These are phyloP conservation scores for Escallonia herrerae DNA, from an alignment of 129 eudicot genomes.

Conservation along the genomic window DNA sequence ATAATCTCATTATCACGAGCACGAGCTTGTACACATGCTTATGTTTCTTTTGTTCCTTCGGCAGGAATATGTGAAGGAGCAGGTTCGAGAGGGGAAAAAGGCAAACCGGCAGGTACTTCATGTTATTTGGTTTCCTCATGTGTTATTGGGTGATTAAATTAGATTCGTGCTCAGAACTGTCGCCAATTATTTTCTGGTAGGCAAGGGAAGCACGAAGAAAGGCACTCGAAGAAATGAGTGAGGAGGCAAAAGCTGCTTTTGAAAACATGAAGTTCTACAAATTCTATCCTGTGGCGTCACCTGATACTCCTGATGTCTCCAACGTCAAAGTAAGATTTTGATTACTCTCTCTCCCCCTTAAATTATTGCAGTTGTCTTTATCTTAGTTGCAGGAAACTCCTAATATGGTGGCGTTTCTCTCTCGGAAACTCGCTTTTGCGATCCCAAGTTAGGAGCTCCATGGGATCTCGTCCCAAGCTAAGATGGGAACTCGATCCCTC, in stretches of 20 bases:
- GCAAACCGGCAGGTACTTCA: slow-evolving; percentile 79
- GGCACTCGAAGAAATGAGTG: slow-evolving; percentile 60
- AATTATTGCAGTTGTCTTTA: too few relatives aligned
- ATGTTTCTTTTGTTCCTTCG: not conserved
- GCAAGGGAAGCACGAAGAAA: slow-evolving; percentile 81
- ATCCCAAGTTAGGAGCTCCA: too few relatives aligned
- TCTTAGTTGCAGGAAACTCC: too few relatives aligned
- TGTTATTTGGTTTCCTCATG: too few relatives aligned
- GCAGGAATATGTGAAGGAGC: slow-evolving; percentile 67
- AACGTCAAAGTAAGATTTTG: slow-evolving; percentile 56
- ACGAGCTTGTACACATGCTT: too few relatives aligned
- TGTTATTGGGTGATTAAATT: not conserved
- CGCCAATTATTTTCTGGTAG: slow-evolving; percentile 19
- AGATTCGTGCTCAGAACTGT: not conserved
- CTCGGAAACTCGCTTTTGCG: too few relatives aligned
- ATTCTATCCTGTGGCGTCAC: slow-evolving; percentile 76
- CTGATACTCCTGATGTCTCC: slow-evolving; percentile 86
- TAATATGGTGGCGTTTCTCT: too few relatives aligned
- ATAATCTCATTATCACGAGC: too few relatives aligned
- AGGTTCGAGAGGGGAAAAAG: slow-evolving; percentile 74
- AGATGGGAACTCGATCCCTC: too few relatives aligned
- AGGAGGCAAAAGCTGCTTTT: slow-evolving; percentile 60
- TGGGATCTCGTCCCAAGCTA: too few relatives aligned
- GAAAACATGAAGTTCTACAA: slow-evolving; percentile 80
- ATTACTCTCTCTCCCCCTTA: too few relatives aligned